Percentiles rank a stretch among this genome's conserved stretches.
Conservation (phyloP, 2,329 filamentous ascomycete species). For the Dothideomycetidae sp. region DNA sequence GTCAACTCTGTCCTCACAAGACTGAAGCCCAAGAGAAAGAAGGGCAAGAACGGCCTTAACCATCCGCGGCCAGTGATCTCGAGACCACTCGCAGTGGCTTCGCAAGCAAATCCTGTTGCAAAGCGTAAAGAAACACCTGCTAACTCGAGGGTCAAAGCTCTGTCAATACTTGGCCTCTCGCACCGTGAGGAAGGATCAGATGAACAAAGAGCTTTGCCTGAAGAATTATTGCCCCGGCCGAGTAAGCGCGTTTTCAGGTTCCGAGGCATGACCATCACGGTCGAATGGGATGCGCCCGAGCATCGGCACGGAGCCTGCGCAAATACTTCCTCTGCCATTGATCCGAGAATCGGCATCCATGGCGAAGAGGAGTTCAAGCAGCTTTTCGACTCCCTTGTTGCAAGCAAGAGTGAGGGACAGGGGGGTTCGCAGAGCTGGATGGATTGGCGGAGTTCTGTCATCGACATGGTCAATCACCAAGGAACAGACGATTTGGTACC, state of each 20-base stretch:
- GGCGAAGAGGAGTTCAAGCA: background rate
- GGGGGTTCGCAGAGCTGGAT: constrained; percentile 1
- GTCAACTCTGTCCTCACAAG: background rate
- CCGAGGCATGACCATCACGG: background rate
- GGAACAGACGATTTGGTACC: background rate
- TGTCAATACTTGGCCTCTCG: no score
- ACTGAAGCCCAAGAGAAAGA: background rate
- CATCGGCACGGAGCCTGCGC: background rate
- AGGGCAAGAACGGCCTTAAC: no score
- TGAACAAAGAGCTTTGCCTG: no score
- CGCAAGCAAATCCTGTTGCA: no score
- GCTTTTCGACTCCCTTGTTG: background rate
- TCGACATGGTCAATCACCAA: background rate
- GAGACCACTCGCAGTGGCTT: no score
- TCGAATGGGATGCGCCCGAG: background rate
- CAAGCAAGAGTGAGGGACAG: background rate
- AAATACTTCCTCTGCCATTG: background rate
- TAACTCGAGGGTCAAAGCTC: no score
- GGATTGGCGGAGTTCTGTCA: constrained; percentile 2
- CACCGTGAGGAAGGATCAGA: no score
- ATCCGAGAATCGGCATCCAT: background rate
- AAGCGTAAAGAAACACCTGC: no score
- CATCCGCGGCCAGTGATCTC: no score
- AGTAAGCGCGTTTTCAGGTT: no score
- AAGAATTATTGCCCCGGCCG: no score